Conservation (phyloP, 192 early-diverging fungal genomes). For the Phycomyces blakesleeanus region DNA sequence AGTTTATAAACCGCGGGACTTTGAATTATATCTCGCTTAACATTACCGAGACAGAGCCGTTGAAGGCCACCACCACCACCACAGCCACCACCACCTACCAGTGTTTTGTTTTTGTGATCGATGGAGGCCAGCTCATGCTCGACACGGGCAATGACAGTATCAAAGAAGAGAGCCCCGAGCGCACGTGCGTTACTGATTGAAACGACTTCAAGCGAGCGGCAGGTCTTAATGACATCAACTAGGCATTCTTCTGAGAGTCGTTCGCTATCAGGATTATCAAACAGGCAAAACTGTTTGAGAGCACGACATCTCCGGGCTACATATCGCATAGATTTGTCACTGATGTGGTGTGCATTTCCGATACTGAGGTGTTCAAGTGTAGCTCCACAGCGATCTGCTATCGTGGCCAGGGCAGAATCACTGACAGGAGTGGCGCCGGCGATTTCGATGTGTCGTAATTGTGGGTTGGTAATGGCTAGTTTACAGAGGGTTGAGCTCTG, state of each 20-base stretch:
- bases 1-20: conserved; percentile 13
- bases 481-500: conserved; percentile 36
- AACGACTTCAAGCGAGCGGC: conserved; percentile 7
- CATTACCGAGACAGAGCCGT: conserved; percentile 23
- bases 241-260: conserved; percentile 18
- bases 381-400: conserved; percentile 28
- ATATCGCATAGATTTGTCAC: conserved; percentile 22
- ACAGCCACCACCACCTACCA: too few relatives aligned
- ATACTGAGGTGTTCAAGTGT: conserved; percentile 22
- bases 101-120: neutral
- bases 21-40: conserved; percentile 13
- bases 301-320: conserved; percentile 19
- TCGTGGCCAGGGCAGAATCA: conserved; percentile 21
- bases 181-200: conserved; percentile 27
- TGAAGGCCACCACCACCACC: conserved; percentile 9
- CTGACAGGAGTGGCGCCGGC: conserved; percentile 27
- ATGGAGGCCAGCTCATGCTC: conserved; percentile 15
- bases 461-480: conserved; percentile 26
- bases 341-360: conserved; percentile 29
- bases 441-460: conserved; percentile 23
- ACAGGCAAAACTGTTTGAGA: conserved; percentile 21
- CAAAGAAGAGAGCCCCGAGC: conserved; percentile 22
- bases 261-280: conserved; percentile 22
- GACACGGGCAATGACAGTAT: conserved; percentile 18
- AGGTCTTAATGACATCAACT: conserved; percentile 15